Percentiles rank a stretch among this genome's conserved stretches.
Conservation (phyloP, 139 green algal species). For the Ettlia oleoabundans region DNA sequence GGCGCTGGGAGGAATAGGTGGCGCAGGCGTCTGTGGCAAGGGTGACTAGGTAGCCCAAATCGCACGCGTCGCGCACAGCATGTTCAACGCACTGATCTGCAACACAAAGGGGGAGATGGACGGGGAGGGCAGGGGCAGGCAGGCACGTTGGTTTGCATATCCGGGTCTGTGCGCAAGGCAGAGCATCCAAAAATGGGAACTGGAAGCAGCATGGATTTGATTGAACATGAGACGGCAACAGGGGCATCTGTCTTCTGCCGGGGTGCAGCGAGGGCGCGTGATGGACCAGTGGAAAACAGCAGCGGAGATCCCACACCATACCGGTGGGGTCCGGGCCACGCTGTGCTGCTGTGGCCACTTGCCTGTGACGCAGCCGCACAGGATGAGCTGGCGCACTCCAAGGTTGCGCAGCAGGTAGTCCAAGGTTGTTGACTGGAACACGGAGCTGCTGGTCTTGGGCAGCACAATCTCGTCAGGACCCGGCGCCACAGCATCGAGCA, state of each 20-base stretch:
- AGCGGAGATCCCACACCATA: too few relatives aligned
- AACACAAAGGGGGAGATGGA: neutral
- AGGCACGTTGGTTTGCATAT: too few relatives aligned
- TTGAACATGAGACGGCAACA: too few relatives aligned
- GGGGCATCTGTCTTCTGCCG: too few relatives aligned
- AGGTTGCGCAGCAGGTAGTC: slow-evolving; percentile 63
- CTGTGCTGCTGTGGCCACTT: too few relatives aligned
- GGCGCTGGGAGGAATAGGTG: slow-evolving; percentile 58
- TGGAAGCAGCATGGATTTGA: too few relatives aligned
- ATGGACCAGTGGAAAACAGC: neutral
- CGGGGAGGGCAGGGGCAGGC: too few relatives aligned
- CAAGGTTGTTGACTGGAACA: slow-evolving; percentile 73
- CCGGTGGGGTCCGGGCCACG: too few relatives aligned
- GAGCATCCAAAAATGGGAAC: too few relatives aligned
- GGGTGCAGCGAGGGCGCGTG: too few relatives aligned
- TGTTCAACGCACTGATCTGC: slow-evolving; percentile 74
- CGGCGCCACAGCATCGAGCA: slow-evolving; percentile 59
- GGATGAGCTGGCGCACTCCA: slow-evolving; percentile 57
- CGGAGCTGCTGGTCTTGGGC: slow-evolving; percentile 67
- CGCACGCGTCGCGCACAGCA: slow-evolving; percentile 72
- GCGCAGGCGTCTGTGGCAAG: slow-evolving; percentile 54
- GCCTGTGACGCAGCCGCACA: slow-evolving; percentile 67
- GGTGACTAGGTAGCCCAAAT: slow-evolving; percentile 74
- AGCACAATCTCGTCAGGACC: slow-evolving; percentile 71
- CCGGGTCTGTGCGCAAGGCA: too few relatives aligned